Base-by-base conservation (phyloP, 257 asterid genomes). In the Pogostemon cablin region DNA sequence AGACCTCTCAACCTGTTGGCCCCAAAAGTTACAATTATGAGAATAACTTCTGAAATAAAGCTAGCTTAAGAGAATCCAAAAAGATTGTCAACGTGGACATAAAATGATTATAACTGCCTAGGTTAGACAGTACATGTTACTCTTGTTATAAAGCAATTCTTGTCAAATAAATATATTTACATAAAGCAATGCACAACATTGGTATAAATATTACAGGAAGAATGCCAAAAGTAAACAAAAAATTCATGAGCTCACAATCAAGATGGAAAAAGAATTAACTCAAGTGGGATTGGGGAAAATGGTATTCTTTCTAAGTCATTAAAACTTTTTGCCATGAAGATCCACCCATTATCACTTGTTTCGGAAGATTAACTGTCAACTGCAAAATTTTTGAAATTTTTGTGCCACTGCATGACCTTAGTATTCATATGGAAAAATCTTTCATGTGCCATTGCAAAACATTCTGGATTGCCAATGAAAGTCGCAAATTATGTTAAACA, bases 1-100 rank as follows among this genome's bases (percentile, higher is more conserved):
- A 72, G 73, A 83, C 64, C 55, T 78, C 78, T 81, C 82, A 74
- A 77, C 62, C 97, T 91, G 87, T 82, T 65, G 38, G 38, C 71
- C 75, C 67, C 69, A 73, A 79, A 48, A 6, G 42, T 25, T 60
- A 59, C 62, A 69, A 74, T 20, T 32, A 64, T 44, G 67, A 25
- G 52, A 75, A 62, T 69, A 44, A 68, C 66, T 65, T 67, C 25
- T 42, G 50, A 68, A 44, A 67, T 68, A 77, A 62, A 40, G 47
- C 67, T 54, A 9, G 39, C 48, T 15, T 10, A 62, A 12, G 40
- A 35, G 43, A 57, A 68, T 48, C 10, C 40, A 38, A 50, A 12
- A 58, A 62, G 52, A 48, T 49, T 32, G 47, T 5, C 1, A 25
- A 50, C 9, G 42, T 1, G 3, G 69, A 25, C 43, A 63, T 35